phyloP scores from a whole-genome alignment of 371 early-diverging fungal species.

The Mucor saturninus region DNA sequence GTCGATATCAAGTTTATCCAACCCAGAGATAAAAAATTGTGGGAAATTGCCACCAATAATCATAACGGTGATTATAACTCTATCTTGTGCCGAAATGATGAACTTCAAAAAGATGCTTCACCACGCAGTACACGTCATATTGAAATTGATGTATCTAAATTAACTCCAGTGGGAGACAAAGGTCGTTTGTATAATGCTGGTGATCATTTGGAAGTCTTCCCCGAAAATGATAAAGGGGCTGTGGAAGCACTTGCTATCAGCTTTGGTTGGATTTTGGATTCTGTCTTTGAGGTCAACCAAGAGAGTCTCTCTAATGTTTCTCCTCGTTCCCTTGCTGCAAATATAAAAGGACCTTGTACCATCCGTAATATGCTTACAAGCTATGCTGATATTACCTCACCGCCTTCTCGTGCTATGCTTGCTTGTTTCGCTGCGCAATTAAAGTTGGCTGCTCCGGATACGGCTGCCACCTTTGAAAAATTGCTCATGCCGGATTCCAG shows the following conservation, averaged over 20 bases:
- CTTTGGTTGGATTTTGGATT: slow-evolving; percentile 53
- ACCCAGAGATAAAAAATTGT: slow-evolving; percentile 29
- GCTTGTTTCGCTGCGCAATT: slow-evolving; percentile 46
- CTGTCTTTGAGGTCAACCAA: slow-evolving; percentile 49
- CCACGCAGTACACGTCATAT: slow-evolving; percentile 51
- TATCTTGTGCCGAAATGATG: slow-evolving; percentile 27
- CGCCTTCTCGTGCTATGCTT: slow-evolving; percentile 50
- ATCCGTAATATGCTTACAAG: slow-evolving; percentile 47
- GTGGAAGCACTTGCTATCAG: slow-evolving; percentile 48
- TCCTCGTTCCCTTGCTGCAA: slow-evolving; percentile 54
- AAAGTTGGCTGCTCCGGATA: slow-evolving; percentile 27
- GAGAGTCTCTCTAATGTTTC: slow-evolving; percentile 29
- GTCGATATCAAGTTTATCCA: slow-evolving; percentile 30
- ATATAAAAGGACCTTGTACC: slow-evolving; percentile 52
- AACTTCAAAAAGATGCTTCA: slow-evolving; percentile 32
- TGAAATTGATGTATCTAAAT: slow-evolving; percentile 39
- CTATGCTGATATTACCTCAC: slow-evolving; percentile 51
- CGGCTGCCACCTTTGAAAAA: slow-evolving; percentile 32
- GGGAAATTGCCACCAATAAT: slow-evolving; percentile 27
- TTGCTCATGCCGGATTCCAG: slow-evolving; percentile 38
- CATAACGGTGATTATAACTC: slow-evolving; percentile 32
- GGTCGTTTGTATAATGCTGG: slow-evolving; percentile 45
- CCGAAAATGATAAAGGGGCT: slow-evolving; percentile 37
- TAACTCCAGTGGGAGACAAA: slow-evolving; percentile 23
- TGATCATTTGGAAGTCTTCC: slow-evolving; percentile 60